Percentiles rank a stretch among this genome's conserved stretches.
These are phyloP conservation scores for Aspergillus sp. DNA, from an alignment of 2,329 filamentous ascomycete genomes.

Conservation along the genomic window DNA sequence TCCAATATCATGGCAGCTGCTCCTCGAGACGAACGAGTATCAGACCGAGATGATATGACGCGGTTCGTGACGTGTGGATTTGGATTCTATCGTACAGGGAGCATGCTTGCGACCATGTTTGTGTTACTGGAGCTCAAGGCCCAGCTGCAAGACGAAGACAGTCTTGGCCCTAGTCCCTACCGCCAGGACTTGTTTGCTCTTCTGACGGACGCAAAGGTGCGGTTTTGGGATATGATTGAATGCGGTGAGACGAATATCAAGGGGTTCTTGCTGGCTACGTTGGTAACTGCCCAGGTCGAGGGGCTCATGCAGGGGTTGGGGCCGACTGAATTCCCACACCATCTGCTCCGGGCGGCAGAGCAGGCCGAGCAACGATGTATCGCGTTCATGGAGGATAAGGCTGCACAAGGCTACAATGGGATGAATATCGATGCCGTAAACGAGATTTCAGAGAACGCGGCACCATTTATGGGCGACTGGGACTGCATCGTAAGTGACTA, in stretches of 20 bases:
- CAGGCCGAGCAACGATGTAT: conserved; percentile 28
- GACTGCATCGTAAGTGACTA: conserved; percentile 41
- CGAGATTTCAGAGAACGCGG: conserved; percentile 24
- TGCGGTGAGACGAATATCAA: conserved; percentile 58
- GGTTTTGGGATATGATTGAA: conserved; percentile 43
- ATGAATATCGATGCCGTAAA: conserved; percentile 10
- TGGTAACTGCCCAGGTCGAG: conserved; percentile 46
- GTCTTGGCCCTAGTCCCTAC: conserved; percentile 25
- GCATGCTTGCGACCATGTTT: conserved; percentile 21
- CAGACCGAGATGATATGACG: conserved; percentile 32
- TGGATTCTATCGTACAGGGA: conserved; percentile 23
- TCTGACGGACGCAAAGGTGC: conserved; percentile 44
- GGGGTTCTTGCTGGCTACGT: conserved; percentile 46
- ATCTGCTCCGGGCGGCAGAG: conserved; percentile 41
- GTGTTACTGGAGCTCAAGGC: conserved; percentile 27
- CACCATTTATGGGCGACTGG: conserved; percentile 41
- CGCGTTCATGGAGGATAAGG: conserved; percentile 25
- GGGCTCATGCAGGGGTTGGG: conserved; percentile 39
- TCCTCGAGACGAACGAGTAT: conserved; percentile 1
- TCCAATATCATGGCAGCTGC: conserved; percentile 15
- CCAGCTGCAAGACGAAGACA: conserved; percentile 28
- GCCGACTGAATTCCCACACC: conserved; percentile 33
- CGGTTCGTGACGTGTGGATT: conserved; percentile 42
- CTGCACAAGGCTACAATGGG: conserved; percentile 11
- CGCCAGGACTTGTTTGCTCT: conserved; percentile 28